A percentile compares a stretch with the other conserved stretches of the same genome.
These are phyloP conservation scores for Podila clonocystis DNA, from an alignment of 192 early-diverging fungal genomes.

Conservation along the genomic window DNA sequence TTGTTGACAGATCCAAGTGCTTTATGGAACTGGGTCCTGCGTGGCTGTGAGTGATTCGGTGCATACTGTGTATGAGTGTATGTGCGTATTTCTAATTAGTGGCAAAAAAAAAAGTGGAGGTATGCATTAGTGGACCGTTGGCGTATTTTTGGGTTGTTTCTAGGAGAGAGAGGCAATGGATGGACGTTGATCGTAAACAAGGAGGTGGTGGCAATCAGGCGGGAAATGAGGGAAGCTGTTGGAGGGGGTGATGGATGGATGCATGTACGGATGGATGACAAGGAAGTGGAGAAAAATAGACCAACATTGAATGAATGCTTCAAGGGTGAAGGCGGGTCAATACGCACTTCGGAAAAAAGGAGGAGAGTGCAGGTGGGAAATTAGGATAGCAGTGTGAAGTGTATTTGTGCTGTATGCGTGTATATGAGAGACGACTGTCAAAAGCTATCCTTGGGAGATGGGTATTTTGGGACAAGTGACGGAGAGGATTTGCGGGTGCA, in stretches of 20 bases:
- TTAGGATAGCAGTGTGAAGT: background rate
- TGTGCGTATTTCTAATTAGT: background rate
- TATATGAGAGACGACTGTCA: no score
- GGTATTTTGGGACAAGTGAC: no score
- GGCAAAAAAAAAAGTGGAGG: background rate
- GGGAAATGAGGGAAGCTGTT: no score
- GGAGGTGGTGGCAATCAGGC: no score
- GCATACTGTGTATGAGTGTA: conserved; percentile 8
- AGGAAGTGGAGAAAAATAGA: background rate
- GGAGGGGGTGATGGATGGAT: no score
- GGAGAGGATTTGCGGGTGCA: no score
- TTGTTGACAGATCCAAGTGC: conserved; percentile 14
- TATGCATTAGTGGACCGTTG: background rate
- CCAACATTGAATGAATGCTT: background rate
- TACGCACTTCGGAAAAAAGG: background rate
- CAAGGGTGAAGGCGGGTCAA: no score
- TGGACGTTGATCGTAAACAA: no score
- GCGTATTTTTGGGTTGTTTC: no score
- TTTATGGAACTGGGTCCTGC: conserved; percentile 10
- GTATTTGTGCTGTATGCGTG: background rate
- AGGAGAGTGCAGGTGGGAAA: background rate
- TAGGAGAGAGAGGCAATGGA: background rate
- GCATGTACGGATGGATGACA: no score
- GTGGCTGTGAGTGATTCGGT: conserved; percentile 31
- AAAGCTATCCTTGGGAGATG: no score